These are phyloP conservation scores for Pueraria montana DNA, from an alignment of 306 rosid species.

Conservation along the genomic window DNA sequence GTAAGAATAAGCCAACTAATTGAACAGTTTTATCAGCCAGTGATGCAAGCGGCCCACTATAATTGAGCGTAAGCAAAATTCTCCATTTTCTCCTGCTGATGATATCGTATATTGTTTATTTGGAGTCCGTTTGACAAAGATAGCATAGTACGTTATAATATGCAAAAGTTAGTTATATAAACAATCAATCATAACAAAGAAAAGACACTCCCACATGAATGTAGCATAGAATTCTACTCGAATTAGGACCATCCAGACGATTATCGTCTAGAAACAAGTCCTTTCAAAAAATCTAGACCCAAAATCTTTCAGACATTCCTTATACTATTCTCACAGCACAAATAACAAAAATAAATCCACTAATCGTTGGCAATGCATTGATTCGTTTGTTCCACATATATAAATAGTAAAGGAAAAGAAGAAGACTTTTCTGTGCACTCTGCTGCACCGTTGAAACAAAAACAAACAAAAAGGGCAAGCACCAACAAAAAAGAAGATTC, in stretches of 20 bases:
- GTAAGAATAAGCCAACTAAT: slow-evolving; percentile 34
- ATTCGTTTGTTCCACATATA: slow-evolving; percentile 67
- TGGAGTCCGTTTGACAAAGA: slow-evolving; percentile 43
- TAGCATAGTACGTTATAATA: slow-evolving; percentile 42
- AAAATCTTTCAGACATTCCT: slow-evolving; percentile 61
- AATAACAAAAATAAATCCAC: slow-evolving; percentile 49
- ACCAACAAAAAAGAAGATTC: slow-evolving; percentile 68
- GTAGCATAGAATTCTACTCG: slow-evolving; percentile 36
- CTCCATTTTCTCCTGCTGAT: slow-evolving; percentile 21
- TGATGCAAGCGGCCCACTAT: slow-evolving; percentile 38
- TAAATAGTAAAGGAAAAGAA: slow-evolving; percentile 47
- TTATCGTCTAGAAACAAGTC: slow-evolving; percentile 51
- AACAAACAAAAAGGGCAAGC: slow-evolving; percentile 56
- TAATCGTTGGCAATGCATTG: slow-evolving; percentile 61
- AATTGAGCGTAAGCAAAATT: slow-evolving; percentile 43
- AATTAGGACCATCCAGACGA: slow-evolving; percentile 47
- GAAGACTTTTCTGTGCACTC: slow-evolving; percentile 51
- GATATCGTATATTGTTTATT: slow-evolving; percentile 13
- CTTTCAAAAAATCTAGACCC: slow-evolving; percentile 54
- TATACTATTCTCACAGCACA: slow-evolving; percentile 54
- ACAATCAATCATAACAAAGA: slow-evolving; percentile 41
- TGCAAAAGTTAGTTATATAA: slow-evolving; percentile 48
- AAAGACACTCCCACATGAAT: slow-evolving; percentile 48
- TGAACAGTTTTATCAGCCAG: slow-evolving; percentile 38
- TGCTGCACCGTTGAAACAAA: slow-evolving; percentile 65